Base-by-base conservation (phyloP, 2,329 filamentous ascomycete species). In the Penicillium sp. region DNA sequence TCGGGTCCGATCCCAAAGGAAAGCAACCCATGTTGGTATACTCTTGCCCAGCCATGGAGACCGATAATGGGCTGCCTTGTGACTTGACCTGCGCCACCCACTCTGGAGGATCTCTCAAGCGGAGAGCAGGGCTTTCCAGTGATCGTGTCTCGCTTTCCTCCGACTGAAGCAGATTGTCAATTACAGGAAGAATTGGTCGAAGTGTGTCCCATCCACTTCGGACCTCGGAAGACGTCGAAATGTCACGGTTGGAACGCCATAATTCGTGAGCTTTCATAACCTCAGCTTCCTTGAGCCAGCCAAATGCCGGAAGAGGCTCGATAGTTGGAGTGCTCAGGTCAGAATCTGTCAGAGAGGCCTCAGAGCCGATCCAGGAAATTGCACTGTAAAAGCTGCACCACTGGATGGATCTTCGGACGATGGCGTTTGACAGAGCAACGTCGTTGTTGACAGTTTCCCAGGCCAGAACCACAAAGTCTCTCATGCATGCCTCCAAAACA, bases 341-440 rank as follows among this genome's bases (percentile, higher is more conserved):
- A 1, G 74, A 71, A 64, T 81, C 69, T 3, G 65, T 63, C 17
- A 82, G 63, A 7, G 79, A 74, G 28, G 70, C 63, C 47, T 71
- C 59, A 1, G 73, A 60, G 5, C 78, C 78, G 52, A 81, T 79
- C 78, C 78, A 82, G 6, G 74, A 71, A 5, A 81, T 69, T 4
- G 73, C 75, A 59, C 75, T 81, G 65, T 81, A 80, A 63, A 80
- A 82, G 28, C 75, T 75, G 62, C 77, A 80, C 80, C 80, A 82
- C 34, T 76, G 73, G 48, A 77, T 74, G 34, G 76, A 78, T 48
- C 80, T 68, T 58, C 76, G 76, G 15, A 79, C 63, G 8, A 81
- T 74, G 0, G 79, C 77, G 63, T 81, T 79, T 1, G 75, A 70
- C 14, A 78, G 37, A 3, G 64, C 41, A 5, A 73, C 73, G 37